Conservation (phyloP, 306 rosid species). For the Pterocarpus macrocarpus region DNA sequence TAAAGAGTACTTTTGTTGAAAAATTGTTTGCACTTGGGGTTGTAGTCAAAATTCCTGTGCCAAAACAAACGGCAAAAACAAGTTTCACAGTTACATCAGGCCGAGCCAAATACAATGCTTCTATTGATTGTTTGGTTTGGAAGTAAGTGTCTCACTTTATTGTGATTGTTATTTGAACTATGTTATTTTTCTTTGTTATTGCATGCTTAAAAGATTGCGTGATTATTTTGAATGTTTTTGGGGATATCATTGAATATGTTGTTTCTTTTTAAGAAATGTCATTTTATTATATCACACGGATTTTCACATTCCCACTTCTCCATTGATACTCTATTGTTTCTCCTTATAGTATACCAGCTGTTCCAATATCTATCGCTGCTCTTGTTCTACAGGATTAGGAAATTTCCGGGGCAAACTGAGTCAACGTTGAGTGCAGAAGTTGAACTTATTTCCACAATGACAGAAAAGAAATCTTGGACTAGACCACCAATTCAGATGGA, state of each 20-base stretch:
- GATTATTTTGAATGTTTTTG: conserved; percentile 7
- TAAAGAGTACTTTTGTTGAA: conserved; percentile 86
- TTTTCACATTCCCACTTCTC: neutral
- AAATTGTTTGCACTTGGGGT: conserved; percentile 96
- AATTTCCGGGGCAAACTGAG: conserved; percentile 97
- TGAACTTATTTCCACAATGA: conserved; percentile 95
- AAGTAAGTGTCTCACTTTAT: conserved; percentile 66
- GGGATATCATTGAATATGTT: neutral
- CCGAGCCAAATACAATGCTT: conserved; percentile 84
- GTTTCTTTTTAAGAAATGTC: neutral
- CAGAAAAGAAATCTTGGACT: conserved; percentile 95
- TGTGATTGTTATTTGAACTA: conserved; percentile 15
- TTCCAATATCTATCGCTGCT: conserved; percentile 10
- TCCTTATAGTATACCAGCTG: neutral
- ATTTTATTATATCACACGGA: neutral
- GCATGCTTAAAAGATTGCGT: neutral
- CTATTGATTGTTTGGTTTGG: conserved; percentile 91
- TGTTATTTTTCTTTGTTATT: neutral
- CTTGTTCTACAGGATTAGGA: conserved; percentile 70
- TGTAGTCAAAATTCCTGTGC: conserved; percentile 91
- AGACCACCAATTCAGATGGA: conserved; percentile 99
- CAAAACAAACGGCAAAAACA: conserved; percentile 92
- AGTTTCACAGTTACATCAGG: conserved; percentile 92
- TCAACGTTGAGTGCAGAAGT: conserved; percentile 99
- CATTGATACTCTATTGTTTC: neutral